These are phyloP conservation scores for Hypoxylon sp. DNA, from an alignment of 2,329 filamentous ascomycete genomes.

Conservation along the genomic window DNA sequence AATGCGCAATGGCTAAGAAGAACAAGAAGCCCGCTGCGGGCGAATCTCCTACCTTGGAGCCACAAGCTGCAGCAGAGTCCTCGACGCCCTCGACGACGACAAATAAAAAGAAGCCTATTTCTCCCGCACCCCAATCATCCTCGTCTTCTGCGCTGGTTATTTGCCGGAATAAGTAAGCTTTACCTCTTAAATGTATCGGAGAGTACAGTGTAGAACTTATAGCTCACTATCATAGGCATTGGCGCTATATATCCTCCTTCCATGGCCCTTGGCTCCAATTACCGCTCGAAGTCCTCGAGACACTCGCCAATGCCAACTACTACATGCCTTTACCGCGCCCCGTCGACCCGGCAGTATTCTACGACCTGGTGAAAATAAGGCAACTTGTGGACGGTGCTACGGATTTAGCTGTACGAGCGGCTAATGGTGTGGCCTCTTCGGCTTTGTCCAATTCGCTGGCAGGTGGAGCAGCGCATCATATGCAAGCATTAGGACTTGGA, in stretches of 20 bases:
- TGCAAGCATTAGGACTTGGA: conserved; percentile 63
- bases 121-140: conserved; percentile 44
- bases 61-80: conserved; percentile 43
- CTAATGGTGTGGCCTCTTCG: conserved; percentile 77
- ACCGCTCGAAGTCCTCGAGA: conserved; percentile 82
- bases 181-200: conserved; percentile 13
- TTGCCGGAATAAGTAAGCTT: conserved; percentile 76
- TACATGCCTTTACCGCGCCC: conserved; percentile 80
- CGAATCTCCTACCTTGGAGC: conserved; percentile 46
- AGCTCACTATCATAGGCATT: conserved; percentile 69
- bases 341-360: conserved; percentile 84
- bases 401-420: conserved; percentile 80
- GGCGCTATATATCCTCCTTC: conserved; percentile 86
- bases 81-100: conserved; percentile 43
- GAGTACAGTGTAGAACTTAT: conserved; percentile 23
- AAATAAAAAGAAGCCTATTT: conserved; percentile 41
- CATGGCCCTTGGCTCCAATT: conserved; percentile 87
- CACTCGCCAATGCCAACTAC: conserved; percentile 83
- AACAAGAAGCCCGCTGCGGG: conserved; percentile 56
- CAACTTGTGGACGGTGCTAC: conserved; percentile 84
- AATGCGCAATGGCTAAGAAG: conserved; percentile 62
- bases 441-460: conserved; percentile 66
- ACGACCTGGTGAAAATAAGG: conserved; percentile 86
- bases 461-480: conserved; percentile 59
- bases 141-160: conserved; percentile 67